A percentile compares a stretch with the other conserved stretches of the same genome.
phyloP scores from a whole-genome alignment of 2,329 filamentous ascomycete species.

The Drechmeria coniospora region DNA sequence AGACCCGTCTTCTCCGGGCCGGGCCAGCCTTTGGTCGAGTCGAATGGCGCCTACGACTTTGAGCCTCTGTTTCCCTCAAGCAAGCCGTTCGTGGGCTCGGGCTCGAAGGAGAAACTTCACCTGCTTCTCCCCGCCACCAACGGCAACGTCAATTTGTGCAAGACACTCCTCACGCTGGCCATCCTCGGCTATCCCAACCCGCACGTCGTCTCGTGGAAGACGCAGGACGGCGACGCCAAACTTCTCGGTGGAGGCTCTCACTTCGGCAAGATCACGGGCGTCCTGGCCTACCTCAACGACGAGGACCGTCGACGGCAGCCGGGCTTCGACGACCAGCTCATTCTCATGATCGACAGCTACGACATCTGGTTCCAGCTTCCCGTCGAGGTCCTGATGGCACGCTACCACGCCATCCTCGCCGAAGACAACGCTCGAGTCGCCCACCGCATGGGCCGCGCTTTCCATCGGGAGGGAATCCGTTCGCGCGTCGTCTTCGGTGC shows the following conservation, averaged over 20 bases:
- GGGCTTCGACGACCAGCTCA: constrained; percentile 12
- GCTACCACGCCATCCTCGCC: constrained; percentile 11
- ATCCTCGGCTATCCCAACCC: constrained; percentile 14
- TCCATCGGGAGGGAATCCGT: constrained; percentile 7
- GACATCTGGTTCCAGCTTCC: constrained; percentile 20
- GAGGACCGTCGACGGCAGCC: constrained; percentile 6
- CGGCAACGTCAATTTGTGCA: constrained; percentile 13
- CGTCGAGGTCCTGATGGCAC: constrained; percentile 9
- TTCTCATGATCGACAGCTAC: constrained; percentile 16
- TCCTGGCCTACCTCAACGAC: constrained; percentile 12
- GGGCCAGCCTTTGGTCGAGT: too few relatives aligned
- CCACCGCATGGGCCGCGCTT: constrained; percentile 11
- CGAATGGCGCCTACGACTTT: too few relatives aligned
- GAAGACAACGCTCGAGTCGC: constrained; percentile 10
- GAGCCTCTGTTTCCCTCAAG: too few relatives aligned
- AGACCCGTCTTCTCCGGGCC: too few relatives aligned
- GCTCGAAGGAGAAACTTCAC: constrained; percentile 6
- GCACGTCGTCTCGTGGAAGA: constrained; percentile 13
- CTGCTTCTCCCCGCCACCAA: constrained; percentile 13
- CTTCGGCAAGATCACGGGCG: constrained; percentile 13
- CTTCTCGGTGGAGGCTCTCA: constrained; percentile 13
- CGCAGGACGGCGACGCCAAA: constrained; percentile 5
- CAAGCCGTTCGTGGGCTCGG: background rate
- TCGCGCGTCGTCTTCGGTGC: constrained; percentile 12
- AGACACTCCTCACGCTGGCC: constrained; percentile 14